These are phyloP conservation scores for Lumnitzera littorea DNA, from an alignment of 345 rosid species.

Conservation along the genomic window DNA sequence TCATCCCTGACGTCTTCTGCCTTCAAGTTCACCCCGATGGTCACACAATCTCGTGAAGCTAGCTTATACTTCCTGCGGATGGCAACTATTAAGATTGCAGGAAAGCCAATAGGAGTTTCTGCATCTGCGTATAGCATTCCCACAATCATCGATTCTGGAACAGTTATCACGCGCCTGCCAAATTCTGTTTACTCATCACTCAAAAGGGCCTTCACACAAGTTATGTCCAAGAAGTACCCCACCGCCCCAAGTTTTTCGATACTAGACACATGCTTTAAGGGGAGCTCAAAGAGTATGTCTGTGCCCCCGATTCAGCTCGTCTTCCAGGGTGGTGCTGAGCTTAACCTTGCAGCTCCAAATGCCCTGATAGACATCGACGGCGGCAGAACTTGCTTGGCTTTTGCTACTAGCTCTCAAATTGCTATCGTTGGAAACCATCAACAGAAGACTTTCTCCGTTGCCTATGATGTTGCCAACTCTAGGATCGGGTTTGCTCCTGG, in stretches of 20 bases:
- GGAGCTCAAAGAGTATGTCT: slow-evolving; percentile 16
- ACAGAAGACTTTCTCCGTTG: slow-evolving; percentile 28
- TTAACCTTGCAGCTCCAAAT: slow-evolving; percentile 20
- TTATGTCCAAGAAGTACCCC: slow-evolving; percentile 24
- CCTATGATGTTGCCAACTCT: slow-evolving; percentile 30
- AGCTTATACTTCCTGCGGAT: slow-evolving; percentile 27
- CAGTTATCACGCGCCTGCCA: slow-evolving; percentile 43
- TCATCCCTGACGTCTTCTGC: slow-evolving; percentile 8
- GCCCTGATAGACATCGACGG: slow-evolving; percentile 21
- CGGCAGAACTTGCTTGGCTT: slow-evolving; percentile 33
- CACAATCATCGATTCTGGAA: slow-evolving; percentile 48
- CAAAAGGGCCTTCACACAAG: slow-evolving; percentile 17
- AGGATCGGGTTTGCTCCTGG: slow-evolving; percentile 40
- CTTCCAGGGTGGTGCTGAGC: slow-evolving; percentile 32
- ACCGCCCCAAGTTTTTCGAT: slow-evolving; percentile 25
- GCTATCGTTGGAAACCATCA: slow-evolving; percentile 39
- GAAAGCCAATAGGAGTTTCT: slow-evolving; percentile 19
- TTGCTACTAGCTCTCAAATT: slow-evolving; percentile 16
- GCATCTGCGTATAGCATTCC: slow-evolving; percentile 17
- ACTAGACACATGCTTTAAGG: slow-evolving; percentile 39
- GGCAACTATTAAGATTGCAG: slow-evolving; percentile 18
- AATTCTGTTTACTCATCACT: slow-evolving; percentile 21
- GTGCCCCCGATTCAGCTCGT: slow-evolving; percentile 25
- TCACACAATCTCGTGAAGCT: slow-evolving; percentile 11
- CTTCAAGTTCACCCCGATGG: slow-evolving; percentile 40